These are phyloP conservation scores for Alternaria alternata DNA, from an alignment of 2,329 filamentous ascomycete species.

Conservation along the genomic window DNA sequence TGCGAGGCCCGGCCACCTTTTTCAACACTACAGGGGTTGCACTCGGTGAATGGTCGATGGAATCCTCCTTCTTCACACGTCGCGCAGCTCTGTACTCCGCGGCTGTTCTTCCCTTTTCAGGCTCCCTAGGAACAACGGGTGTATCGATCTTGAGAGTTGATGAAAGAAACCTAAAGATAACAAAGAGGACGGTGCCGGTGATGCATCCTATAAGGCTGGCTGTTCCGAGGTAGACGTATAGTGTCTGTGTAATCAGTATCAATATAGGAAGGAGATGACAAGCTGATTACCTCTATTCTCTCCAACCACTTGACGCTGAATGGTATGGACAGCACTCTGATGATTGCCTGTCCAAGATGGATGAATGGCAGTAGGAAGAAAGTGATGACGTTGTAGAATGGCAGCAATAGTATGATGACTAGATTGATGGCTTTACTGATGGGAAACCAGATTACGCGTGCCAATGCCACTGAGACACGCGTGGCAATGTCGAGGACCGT, in stretches of 20 bases:
- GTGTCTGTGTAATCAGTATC: constrained; percentile 46
- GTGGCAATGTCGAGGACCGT: constrained; percentile 38
- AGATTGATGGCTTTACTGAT: constrained; percentile 50
- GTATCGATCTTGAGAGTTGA: constrained; percentile 57
- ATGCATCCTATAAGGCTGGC: constrained; percentile 73
- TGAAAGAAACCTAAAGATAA: constrained; percentile 64
- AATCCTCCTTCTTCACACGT: constrained; percentile 33
- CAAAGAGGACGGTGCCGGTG: constrained; percentile 67
- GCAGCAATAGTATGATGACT: constrained; percentile 54
- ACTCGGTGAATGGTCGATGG: constrained; percentile 24
- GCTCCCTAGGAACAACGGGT: constrained; percentile 16
- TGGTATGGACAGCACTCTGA: constrained; percentile 57
- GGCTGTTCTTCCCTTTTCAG: constrained; percentile 30
- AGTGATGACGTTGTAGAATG: constrained; percentile 57
- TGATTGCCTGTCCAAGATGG: constrained; percentile 54
- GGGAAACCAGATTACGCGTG: constrained; percentile 50
- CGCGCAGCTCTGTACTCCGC: constrained; percentile 41
- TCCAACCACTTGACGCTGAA: constrained; percentile 56
- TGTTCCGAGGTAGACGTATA: constrained; percentile 68
- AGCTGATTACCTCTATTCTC: constrained; percentile 63
- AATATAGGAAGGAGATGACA: not conserved
- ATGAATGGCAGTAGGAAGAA: constrained; percentile 62
- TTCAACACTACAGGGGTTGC: constrained; percentile 29
- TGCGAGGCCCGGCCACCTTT: constrained; percentile 40
- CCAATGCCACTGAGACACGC: not conserved